Conservation (phyloP, 371 early-diverging fungal species). For the Mucor velutinosus region DNA sequence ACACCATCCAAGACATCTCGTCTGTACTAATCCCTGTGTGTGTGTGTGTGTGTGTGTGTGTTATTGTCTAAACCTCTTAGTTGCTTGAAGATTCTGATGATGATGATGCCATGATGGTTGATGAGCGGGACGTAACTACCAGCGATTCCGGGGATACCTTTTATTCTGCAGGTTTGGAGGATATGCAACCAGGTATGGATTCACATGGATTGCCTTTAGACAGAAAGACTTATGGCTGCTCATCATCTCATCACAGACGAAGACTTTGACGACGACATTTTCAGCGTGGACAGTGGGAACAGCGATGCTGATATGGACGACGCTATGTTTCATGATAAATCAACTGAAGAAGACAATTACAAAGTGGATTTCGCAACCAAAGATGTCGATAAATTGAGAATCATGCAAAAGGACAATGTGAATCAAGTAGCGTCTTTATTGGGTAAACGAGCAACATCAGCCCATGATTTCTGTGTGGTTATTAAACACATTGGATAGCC, state of each 20-base stretch:
- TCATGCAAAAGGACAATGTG: constrained; percentile 36
- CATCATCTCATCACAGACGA: background rate
- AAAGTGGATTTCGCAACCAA: constrained; percentile 13
- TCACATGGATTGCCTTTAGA: background rate
- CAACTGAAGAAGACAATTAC: background rate
- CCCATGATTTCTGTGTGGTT: constrained; percentile 51
- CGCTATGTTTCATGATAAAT: background rate
- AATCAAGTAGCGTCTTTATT: constrained; percentile 40
- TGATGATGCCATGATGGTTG: too few species aligned
- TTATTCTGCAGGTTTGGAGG: too few species aligned
- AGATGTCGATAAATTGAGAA: constrained; percentile 20
- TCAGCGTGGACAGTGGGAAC: background rate
- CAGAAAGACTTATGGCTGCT: background rate
- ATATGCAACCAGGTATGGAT: background rate
- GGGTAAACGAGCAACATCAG: constrained; percentile 19
- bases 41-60: too few species aligned
- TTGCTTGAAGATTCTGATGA: too few species aligned
- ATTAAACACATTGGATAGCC: constrained; percentile 46
- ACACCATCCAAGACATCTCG: background rate
- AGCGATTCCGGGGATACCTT: too few species aligned
- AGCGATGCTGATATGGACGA: background rate
- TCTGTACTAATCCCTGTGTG: background rate
- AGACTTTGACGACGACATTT: background rate
- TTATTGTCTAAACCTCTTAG: too few species aligned
- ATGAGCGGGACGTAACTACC: too few species aligned